Evolutionary conservation across 441 rosid species (phyloP).

Genomic region (Euphorbia corollata): DNA sequence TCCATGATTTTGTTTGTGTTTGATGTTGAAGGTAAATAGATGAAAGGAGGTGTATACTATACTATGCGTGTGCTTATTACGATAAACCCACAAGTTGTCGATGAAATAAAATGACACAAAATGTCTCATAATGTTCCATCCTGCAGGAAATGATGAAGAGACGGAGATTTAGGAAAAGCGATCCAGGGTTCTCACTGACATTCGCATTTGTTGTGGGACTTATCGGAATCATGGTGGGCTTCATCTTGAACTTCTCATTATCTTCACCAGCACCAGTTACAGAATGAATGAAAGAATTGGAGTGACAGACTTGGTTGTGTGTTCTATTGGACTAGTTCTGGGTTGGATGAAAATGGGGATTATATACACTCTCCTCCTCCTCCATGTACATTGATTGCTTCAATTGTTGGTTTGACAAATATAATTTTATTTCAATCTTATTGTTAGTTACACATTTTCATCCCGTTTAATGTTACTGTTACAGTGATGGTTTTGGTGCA

Average conservation of each 20-base stretch:
- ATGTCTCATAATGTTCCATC: not conserved
- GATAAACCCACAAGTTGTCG: too few species aligned
- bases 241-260: slow-evolving; percentile 57
- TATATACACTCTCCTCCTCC: slow-evolving; percentile 6
- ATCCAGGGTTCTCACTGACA: slow-evolving; percentile 58
- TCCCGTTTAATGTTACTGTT: too few species aligned
- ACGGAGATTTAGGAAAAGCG: slow-evolving; percentile 47
- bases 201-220: slow-evolving; percentile 78
- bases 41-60: too few species aligned
- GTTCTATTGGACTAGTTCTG: slow-evolving; percentile 26
- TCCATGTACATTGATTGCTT: slow-evolving; percentile 1
- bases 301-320: slow-evolving; percentile 11
- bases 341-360: slow-evolving; percentile 24
- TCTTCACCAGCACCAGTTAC: slow-evolving; percentile 42
- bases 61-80: too few species aligned
- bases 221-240: slow-evolving; percentile 68
- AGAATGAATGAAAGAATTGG: slow-evolving; percentile 11
- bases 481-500: too few species aligned
- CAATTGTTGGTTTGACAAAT: too few species aligned
- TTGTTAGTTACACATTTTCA: too few species aligned
- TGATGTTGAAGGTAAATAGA: too few species aligned
- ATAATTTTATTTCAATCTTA: too few species aligned
- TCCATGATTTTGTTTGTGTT: too few species aligned
- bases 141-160: slow-evolving; percentile 67
- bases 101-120: not conserved